Percentiles rank a stretch among this genome's conserved stretches.
Conservation (phyloP, 176 grass and related monocot genomes). For the Melocanna baccifera region DNA sequence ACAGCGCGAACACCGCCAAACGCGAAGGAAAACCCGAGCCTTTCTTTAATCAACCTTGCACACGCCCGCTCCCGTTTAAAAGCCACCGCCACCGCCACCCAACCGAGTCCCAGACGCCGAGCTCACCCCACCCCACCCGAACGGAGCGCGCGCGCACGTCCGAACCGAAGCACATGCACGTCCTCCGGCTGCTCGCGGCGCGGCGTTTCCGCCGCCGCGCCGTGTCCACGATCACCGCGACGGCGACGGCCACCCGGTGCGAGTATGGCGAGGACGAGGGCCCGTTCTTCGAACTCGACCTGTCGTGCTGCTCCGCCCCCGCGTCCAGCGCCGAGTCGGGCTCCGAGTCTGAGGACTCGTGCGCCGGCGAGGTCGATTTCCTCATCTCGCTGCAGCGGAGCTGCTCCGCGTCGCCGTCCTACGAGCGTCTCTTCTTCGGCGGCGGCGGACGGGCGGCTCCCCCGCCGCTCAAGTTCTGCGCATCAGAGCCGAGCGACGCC, state of each 20-base stretch:
- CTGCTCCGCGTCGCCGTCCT: constrained; percentile 34
- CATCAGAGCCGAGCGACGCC: constrained; percentile 24
- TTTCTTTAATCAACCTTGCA: not conserved
- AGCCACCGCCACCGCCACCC: not conserved
- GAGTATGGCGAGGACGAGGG: constrained; percentile 49
- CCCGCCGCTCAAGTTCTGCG: constrained; percentile 23
- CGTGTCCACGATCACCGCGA: constrained; percentile 35
- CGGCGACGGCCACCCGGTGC: constrained; percentile 39
- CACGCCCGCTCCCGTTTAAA: constrained; percentile 48
- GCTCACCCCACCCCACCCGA: not conserved
- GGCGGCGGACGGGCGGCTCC: not conserved
- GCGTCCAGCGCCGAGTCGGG: constrained; percentile 49
- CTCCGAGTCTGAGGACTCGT: constrained; percentile 47
- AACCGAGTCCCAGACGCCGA: not conserved
- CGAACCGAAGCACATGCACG: constrained; percentile 33
- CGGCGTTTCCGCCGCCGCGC: constrained; percentile 32
- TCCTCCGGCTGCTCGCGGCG: constrained; percentile 42
- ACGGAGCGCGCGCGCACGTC: not conserved
- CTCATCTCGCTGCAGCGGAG: constrained; percentile 46
- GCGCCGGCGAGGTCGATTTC: constrained; percentile 40
- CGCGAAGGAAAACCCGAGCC: not conserved
- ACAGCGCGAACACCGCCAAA: constrained; percentile 12
- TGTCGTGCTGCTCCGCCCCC: constrained; percentile 40
- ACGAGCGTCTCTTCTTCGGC: constrained; percentile 51
- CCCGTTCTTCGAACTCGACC: constrained; percentile 76